Conservation (phyloP, 1,139 yeast species). For the Geotrichum macrosporum region DNA sequence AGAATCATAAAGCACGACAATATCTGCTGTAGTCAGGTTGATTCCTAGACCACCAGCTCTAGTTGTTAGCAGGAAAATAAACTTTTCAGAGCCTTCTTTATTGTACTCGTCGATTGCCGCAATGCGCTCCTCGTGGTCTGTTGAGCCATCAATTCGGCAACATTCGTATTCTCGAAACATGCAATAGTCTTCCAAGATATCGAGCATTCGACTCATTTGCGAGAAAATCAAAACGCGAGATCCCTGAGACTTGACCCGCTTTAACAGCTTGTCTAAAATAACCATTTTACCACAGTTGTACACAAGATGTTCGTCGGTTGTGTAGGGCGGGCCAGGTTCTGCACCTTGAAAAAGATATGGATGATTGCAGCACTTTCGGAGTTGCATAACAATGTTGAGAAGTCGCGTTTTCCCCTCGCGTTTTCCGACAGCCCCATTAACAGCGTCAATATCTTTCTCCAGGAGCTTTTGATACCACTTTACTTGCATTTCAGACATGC, state of each 20-base stretch:
- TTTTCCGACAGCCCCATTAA: conserved; percentile 84
- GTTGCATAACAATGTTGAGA: conserved; percentile 91
- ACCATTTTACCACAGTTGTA: conserved; percentile 87
- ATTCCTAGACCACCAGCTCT: conserved; percentile 99
- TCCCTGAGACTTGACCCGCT: conserved; percentile 68
- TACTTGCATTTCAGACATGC: conserved; percentile 92
- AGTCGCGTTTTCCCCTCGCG: conserved; percentile 87
- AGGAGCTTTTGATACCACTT: conserved; percentile 84
- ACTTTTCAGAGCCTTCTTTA: conserved; percentile 74
- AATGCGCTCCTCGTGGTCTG: conserved; percentile 90
- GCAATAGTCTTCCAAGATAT: conserved; percentile 91
- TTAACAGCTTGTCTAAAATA: conserved; percentile 75
- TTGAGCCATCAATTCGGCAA: conserved; percentile 92
- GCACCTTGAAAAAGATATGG: conserved; percentile 97
- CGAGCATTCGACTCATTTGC: conserved; percentile 90
- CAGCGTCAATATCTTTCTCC: conserved; percentile 94
- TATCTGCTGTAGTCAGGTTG: conserved; percentile 87
- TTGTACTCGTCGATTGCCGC: conserved; percentile 90
- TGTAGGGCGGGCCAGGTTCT: conserved; percentile 97
- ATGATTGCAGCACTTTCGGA: conserved; percentile 94
- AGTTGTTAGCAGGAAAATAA: conserved; percentile 81
- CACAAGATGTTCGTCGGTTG: conserved; percentile 91
- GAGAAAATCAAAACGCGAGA: conserved; percentile 88
- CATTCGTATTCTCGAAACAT: conserved; percentile 75
- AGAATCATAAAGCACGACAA: conserved; percentile 83